Evolutionary conservation across 2,329 filamentous ascomycete genomes (phyloP).

Genomic region (Aspergillus sp.): DNA sequence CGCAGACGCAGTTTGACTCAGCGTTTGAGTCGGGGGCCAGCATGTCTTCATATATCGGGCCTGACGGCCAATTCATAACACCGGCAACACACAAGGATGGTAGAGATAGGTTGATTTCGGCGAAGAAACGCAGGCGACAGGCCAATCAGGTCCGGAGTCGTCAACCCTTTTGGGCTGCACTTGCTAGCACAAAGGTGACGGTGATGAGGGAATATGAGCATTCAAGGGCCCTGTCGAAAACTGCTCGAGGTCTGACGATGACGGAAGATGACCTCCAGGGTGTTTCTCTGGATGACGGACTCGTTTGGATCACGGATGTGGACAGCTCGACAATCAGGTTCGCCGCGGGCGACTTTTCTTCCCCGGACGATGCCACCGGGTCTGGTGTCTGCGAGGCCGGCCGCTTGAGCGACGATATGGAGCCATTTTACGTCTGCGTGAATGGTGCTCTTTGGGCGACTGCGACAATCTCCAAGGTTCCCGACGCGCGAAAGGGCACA

Average conservation of each 20-base stretch:
- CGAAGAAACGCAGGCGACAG: constrained; percentile 85
- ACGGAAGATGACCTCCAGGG: constrained; percentile 44
- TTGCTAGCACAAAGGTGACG: constrained; percentile 94
- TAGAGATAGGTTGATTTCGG: constrained; percentile 59
- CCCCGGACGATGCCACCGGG: constrained; percentile 31
- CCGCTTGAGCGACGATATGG: constrained; percentile 36
- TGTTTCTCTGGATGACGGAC: constrained; percentile 40
- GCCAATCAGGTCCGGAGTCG: constrained; percentile 86
- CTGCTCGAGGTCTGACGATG: constrained; percentile 37
- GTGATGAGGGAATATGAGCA: constrained; percentile 89
- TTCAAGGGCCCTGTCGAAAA: constrained; percentile 54
- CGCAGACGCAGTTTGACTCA: constrained; percentile 42
- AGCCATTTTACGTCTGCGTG: constrained; percentile 65
- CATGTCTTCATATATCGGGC: constrained; percentile 38
- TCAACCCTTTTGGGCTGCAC: constrained; percentile 89
- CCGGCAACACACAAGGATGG: constrained; percentile 52
- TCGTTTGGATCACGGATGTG: constrained; percentile 48
- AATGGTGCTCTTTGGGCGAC: constrained; percentile 67
- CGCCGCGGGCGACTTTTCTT: constrained; percentile 43
- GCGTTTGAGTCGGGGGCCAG: constrained; percentile 44
- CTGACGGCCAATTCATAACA: constrained; percentile 49
- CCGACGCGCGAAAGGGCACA: constrained; percentile 44
- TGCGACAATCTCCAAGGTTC: constrained; percentile 51
- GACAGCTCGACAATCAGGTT: constrained; percentile 49
- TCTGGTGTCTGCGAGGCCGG: constrained; percentile 29